Base-by-base conservation (phyloP, 257 asterid species). In the Solanum pimpinellifolium region DNA sequence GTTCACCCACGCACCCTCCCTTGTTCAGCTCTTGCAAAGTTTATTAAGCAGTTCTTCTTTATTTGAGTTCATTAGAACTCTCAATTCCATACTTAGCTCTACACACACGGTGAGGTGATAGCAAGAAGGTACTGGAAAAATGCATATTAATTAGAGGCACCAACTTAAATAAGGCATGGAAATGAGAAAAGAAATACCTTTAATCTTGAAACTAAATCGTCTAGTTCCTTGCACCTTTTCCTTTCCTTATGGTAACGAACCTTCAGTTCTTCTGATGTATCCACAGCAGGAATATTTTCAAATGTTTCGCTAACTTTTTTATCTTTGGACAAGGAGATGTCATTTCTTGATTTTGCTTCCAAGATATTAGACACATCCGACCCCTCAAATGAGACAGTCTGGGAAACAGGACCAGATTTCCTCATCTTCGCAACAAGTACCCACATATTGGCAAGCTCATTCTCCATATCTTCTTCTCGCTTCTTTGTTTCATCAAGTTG, bases 371-470 rank as follows among this genome's bases (percentile, higher is more conserved):
- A 83, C 15, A 65, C 49, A 56, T 44, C 87, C 27, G 25, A 86
- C 88, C 88, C 91, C 76, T 78, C 86, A 66, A 77, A 29, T 44
- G 87, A 85, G 66, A 77, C 78, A 42, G 85, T 92, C 39, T 87
- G 91, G 13, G 86, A 83, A 86, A 84, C 69, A 60, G 87, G 74
- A 82, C 85, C 84, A 25, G 92, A 88, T 88, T 90, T 92, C 66
- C 89, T 93, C 89, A 90, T 49, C 87, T 92, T 92, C 33, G 93
- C 95, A 35, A 93, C 92, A 91, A 92, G 77, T 83, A 49, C 91
- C 96, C 96, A 92, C 98, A 90, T 92, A 86, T 91, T 91, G 35
- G 95, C 93, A 73, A 93, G 95, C 86, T 95, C 98, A 42, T 89
- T 92, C 88, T 95, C 98, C 84, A 93, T 80, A 80, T 90, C 92